Evolutionary conservation across 2,329 filamentous ascomycete genomes (phyloP).

Genomic region (Beauveria sp.): DNA sequence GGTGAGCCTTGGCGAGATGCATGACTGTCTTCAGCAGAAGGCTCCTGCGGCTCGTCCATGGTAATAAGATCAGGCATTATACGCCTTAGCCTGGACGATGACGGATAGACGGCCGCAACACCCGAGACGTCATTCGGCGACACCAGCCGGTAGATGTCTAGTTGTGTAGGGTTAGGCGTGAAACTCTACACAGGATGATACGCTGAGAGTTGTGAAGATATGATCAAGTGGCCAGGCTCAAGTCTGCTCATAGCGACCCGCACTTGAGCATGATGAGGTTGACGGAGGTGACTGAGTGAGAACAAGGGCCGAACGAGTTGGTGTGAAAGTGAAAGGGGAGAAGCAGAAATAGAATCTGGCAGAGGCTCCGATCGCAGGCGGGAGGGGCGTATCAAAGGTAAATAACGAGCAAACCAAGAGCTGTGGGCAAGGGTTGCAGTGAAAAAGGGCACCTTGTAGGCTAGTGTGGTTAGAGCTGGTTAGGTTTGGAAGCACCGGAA

Average conservation of each 20-base stretch:
- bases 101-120: constrained; percentile 1
- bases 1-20: constrained; percentile 19
- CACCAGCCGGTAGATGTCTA: not conserved
- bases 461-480: constrained; percentile 17
- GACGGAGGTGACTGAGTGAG: constrained; percentile 13
- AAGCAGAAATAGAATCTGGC: constrained; percentile 9
- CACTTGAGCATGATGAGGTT: constrained; percentile 23
- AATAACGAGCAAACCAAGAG: constrained; percentile 7
- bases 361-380: constrained; percentile 11
- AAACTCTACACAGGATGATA: not conserved
- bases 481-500: constrained; percentile 11
- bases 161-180: not conserved
- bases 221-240: constrained; percentile 24
- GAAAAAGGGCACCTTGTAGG: constrained; percentile 18
- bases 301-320: constrained; percentile 2
- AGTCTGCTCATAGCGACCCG: constrained; percentile 30
- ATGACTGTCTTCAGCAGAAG: constrained; percentile 27
- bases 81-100: constrained; percentile 12
- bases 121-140: constrained; percentile 1
- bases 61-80: constrained; percentile 18
- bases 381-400: constrained; percentile 4
- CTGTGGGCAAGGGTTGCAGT: constrained; percentile 17
- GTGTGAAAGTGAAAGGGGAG: not conserved
- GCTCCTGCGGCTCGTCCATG: constrained; percentile 27
- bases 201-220: constrained; percentile 18